Percentiles rank a stretch among this genome's conserved stretches.
Evolutionary conservation across 2,329 filamentous ascomycete genomes (phyloP).

Genomic region (Aureobasidium sp.): DNA sequence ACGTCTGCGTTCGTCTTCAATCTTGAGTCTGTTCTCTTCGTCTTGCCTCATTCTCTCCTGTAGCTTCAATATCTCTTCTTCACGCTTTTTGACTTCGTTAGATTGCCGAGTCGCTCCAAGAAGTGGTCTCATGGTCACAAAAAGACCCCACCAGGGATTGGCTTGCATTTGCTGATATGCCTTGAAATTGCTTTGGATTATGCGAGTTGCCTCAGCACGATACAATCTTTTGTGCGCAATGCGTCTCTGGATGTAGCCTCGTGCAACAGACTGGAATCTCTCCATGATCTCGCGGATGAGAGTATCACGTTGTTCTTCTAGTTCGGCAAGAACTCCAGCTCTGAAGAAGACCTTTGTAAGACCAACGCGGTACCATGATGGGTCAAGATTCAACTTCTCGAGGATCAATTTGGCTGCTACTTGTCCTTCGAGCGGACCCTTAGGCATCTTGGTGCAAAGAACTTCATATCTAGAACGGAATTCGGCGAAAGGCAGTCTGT

Average conservation of each 20-base stretch:
- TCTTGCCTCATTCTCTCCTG: slow-evolving; percentile 78
- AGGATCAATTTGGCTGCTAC: slow-evolving; percentile 78
- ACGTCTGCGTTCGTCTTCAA: slow-evolving; percentile 87
- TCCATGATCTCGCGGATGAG: slow-evolving; percentile 92
- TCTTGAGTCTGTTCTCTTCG: slow-evolving; percentile 61
- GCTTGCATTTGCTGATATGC: slow-evolving; percentile 83
- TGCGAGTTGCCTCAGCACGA: slow-evolving; percentile 84
- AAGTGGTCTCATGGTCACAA: slow-evolving; percentile 90
- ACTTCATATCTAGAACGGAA: slow-evolving; percentile 96
- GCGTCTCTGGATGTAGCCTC: slow-evolving; percentile 82
- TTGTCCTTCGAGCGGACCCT: slow-evolving; percentile 86
- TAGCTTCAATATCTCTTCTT: slow-evolving; percentile 85
- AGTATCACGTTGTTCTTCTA: slow-evolving; percentile 91
- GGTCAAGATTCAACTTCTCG: slow-evolving; percentile 79
- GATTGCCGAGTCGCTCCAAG: slow-evolving; percentile 87
- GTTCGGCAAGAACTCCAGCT: slow-evolving; percentile 86
- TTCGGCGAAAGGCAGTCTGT: slow-evolving; percentile 82
- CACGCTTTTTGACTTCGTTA: slow-evolving; percentile 87
- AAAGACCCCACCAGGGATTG: slow-evolving; percentile 96
- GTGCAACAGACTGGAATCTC: slow-evolving; percentile 82
- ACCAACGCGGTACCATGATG: slow-evolving; percentile 81
- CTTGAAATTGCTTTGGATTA: slow-evolving; percentile 91
- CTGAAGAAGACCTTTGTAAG: slow-evolving; percentile 98
- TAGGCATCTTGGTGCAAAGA: slow-evolving; percentile 79
- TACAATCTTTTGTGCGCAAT: slow-evolving; percentile 91